A percentile compares a stretch with the other conserved stretches of the same genome.
These are phyloP conservation scores for Rhodotorula sp. DNA, from an alignment of 1,284 basidiomycete species.

Conservation along the genomic window DNA sequence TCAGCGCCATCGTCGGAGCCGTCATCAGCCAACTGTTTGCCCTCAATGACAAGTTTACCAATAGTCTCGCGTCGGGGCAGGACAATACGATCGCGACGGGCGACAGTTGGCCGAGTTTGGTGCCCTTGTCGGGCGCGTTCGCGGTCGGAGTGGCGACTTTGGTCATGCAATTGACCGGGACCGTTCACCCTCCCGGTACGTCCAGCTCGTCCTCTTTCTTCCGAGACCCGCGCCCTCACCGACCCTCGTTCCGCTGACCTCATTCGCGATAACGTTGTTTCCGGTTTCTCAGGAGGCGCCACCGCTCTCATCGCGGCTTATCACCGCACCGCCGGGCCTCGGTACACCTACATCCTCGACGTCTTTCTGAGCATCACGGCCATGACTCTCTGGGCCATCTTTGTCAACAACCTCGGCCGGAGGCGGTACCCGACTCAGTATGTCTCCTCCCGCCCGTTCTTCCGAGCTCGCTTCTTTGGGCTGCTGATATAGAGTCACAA, in stretches of 20 bases:
- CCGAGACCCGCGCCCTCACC: neutral
- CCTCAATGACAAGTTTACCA: conserved; percentile 11
- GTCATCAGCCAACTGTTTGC: conserved; percentile 31
- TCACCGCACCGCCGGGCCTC: conserved; percentile 4
- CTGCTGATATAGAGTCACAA: neutral
- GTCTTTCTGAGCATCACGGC: conserved; percentile 22
- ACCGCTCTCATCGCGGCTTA: conserved; percentile 34
- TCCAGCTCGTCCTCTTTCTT: too few species aligned
- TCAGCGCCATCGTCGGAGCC: conserved; percentile 26
- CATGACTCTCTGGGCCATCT: conserved; percentile 29
- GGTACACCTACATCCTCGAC: conserved; percentile 32
- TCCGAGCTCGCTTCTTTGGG: neutral
- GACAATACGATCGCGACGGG: conserved; percentile 13
- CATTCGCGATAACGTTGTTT: neutral
- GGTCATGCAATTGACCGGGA: conserved; percentile 36
- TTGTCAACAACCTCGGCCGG: conserved; percentile 34
- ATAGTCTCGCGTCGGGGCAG: too few species aligned
- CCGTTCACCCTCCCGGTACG: conserved; percentile 35
- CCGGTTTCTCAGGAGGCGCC: conserved; percentile 7
- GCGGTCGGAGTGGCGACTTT: conserved; percentile 15
- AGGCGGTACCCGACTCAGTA: conserved; percentile 29
- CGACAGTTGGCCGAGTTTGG: conserved; percentile 14
- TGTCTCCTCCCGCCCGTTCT: neutral
- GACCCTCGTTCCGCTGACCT: neutral
- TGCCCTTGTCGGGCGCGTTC: conserved; percentile 20